These are phyloP conservation scores for Cyberlindnera meyerae DNA, from an alignment of 805 yeast species.

Conservation along the genomic window DNA sequence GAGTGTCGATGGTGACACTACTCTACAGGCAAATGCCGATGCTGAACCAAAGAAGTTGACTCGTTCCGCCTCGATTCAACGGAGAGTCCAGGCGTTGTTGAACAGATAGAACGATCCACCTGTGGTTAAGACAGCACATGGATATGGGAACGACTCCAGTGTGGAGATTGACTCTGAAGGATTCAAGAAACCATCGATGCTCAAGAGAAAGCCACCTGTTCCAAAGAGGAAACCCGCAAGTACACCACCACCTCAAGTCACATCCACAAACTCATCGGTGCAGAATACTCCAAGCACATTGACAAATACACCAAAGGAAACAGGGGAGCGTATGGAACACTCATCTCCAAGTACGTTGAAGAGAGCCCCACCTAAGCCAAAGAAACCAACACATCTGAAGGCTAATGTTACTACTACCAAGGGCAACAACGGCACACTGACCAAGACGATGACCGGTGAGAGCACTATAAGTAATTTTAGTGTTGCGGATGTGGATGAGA, in stretches of 20 bases:
- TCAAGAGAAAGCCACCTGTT: constrained; percentile 15
- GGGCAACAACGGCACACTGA: constrained; percentile 4
- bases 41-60: constrained; percentile 7
- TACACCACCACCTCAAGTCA: constrained; percentile 21
- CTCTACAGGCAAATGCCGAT: constrained; percentile 3
- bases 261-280: too few species aligned
- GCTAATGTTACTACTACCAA: constrained; percentile 26
- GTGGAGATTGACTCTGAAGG: constrained; percentile 23
- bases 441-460: constrained; percentile 8
- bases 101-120: constrained; percentile 39
- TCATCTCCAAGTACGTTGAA: constrained; percentile 18
- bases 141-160: constrained; percentile 70
- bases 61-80: constrained; percentile 26
- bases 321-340: neutral
- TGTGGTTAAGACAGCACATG: constrained; percentile 60
- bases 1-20: constrained; percentile 16
- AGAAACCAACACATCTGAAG: constrained; percentile 53
- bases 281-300: constrained; percentile 26
- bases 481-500: constrained; percentile 50
- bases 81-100: constrained; percentile 25
- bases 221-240: constrained; percentile 14
- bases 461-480: constrained; percentile 35
- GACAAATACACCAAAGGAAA: constrained; percentile 17
- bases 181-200: constrained; percentile 21
- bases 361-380: constrained; percentile 54